Evolutionary conservation across 768 basidiomycete genomes (phyloP).

Genomic region (Amanita pallidorosea): DNA sequence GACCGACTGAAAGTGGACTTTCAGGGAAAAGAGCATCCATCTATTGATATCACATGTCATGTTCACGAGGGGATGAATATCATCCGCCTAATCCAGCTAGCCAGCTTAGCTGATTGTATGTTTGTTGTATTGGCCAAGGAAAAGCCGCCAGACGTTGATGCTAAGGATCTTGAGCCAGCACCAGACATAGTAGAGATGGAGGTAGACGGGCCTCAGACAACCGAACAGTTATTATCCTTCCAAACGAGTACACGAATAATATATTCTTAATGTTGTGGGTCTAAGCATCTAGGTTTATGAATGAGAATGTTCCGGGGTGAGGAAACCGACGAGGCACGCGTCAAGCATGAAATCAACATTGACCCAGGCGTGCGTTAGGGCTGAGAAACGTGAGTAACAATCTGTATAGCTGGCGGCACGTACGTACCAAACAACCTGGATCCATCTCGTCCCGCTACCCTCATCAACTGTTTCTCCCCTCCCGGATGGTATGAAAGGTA

Average conservation of each 20-base stretch:
- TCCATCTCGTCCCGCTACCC: slow-evolving; percentile 90
- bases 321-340: slow-evolving; percentile 82
- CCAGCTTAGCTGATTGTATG: slow-evolving; percentile 25
- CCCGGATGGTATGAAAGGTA: slow-evolving; percentile 92
- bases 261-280: background rate
- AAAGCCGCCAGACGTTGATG: slow-evolving; percentile 1
- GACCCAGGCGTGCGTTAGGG: slow-evolving; percentile 91
- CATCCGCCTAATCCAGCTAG: slow-evolving; percentile 40
- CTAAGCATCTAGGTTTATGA: background rate
- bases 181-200: background rate
- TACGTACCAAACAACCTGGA: slow-evolving; percentile 85
- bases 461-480: slow-evolving; percentile 89
- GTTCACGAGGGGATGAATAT: slow-evolving; percentile 34
- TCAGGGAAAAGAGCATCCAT: slow-evolving; percentile 15
- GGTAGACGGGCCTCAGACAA: background rate
- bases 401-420: background rate
- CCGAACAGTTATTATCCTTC: background rate
- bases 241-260: background rate
- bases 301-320: slow-evolving; percentile 56
- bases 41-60: slow-evolving; percentile 29
- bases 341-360: slow-evolving; percentile 96
- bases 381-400: slow-evolving; percentile 27
- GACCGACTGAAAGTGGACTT: background rate
- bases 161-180: background rate
- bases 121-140: slow-evolving; percentile 31